A percentile compares a stretch with the other conserved stretches of the same genome.
These are phyloP conservation scores for Acer negundo DNA, from an alignment of 345 rosid genomes.

Conservation along the genomic window DNA sequence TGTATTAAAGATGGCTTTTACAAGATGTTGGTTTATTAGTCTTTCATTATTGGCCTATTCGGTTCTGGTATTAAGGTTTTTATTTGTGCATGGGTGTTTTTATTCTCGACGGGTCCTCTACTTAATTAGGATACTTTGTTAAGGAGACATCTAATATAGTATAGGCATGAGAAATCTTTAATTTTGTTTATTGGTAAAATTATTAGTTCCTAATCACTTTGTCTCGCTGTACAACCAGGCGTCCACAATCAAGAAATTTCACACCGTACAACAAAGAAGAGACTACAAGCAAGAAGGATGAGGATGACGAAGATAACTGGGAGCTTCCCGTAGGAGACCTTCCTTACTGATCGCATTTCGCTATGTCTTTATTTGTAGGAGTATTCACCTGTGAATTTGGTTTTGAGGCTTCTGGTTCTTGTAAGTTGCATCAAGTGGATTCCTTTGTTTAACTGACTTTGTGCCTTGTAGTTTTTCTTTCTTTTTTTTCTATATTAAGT, in stretches of 20 bases:
- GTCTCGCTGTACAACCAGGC: slow-evolving; percentile 40
- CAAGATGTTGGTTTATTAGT: not conserved
- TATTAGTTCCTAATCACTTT: slow-evolving; percentile 4
- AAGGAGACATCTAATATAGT: not conserved
- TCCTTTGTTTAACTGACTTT: slow-evolving; percentile 20
- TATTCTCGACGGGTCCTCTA: not conserved
- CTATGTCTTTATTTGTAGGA: slow-evolving; percentile 21
- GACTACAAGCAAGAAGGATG: slow-evolving; percentile 41
- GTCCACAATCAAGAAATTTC: slow-evolving; percentile 39
- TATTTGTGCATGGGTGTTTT: not conserved
- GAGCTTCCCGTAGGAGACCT: slow-evolving; percentile 68
- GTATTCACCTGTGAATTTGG: slow-evolving; percentile 19
- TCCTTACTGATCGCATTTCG: slow-evolving; percentile 38
- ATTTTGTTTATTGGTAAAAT: not conserved
- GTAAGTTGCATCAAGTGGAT: slow-evolving; percentile 29
- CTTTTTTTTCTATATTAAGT: slow-evolving; percentile 14
- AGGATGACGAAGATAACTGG: slow-evolving; percentile 83
- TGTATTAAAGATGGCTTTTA: not conserved
- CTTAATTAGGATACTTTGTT: not conserved
- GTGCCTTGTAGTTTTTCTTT: slow-evolving; percentile 13
- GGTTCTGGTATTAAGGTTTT: not conserved
- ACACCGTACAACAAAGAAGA: slow-evolving; percentile 41
- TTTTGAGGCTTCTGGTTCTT: slow-evolving; percentile 15
- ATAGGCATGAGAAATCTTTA: not conserved
- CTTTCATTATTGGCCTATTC: not conserved